Base-by-base conservation (phyloP, 1,284 basidiomycete species). In the Ceratobasidium sp. region DNA sequence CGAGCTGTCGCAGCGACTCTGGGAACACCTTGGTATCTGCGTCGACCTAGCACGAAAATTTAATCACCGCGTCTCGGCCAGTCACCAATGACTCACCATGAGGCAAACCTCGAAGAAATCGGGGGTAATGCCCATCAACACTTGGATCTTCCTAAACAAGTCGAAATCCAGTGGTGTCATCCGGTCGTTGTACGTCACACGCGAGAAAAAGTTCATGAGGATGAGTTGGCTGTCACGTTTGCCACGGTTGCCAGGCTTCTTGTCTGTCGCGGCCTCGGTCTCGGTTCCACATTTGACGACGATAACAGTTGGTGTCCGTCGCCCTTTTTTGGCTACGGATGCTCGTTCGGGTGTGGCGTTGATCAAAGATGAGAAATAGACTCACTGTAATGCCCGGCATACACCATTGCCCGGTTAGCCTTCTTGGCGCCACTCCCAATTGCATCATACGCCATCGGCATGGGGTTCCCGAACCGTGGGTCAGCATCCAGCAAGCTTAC, bases 181-280 rank as follows among this genome's bases (percentile, higher is more conserved):
- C 77, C 96, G 92, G 81, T 99, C 98, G 82, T 99, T 98, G 84
- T 98, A 99, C 14, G 98, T 99, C 79, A 98, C 96, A 61, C 94
- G 91, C 71, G 95, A 96, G 85, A 99, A 98, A 83, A 99, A 99
- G 85, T 98, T 98, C 97, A 99, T 99, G 79, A 99, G 87, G 79
- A 99, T 94, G 79, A 99, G 92, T 81, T 99, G 98, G 82, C 95
- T 96, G 84, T 99, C 98, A 68, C 98, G 93, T 83, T 99, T 99
- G 78, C 98, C 98, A 78, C 98, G 88, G 84, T 99, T 99, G 19
- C 98, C 98, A 1, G 97, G 95, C 81, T 99, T 99, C 84, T 91
- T 92, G 77, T 96, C 95, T 11, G 84, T 84, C 16, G 86, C 85
- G 19, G 92, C 91, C 81, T 98, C 96, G 65, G 84, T 84, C 79